phyloP scores from a whole-genome alignment of 495 filamentous ascomycete genomes.

The Trypethelium eluteriae region DNA sequence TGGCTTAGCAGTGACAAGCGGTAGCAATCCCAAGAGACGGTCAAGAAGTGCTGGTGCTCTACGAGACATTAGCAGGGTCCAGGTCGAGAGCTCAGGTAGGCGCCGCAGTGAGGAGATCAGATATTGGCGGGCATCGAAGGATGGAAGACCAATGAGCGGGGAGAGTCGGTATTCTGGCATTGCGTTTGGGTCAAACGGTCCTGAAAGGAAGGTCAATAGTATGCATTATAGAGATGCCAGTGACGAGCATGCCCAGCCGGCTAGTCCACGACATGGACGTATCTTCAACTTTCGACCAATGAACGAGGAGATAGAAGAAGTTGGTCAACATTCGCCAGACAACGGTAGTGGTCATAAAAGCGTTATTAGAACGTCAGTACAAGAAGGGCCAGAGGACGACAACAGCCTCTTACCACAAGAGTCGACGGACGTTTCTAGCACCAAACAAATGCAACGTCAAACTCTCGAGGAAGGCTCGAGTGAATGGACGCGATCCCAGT shows the following conservation, averaged over 20 bases:
- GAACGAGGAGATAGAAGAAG: background rate
- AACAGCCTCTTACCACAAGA: background rate
- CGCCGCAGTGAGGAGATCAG: conserved; percentile 25
- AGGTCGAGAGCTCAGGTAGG: background rate
- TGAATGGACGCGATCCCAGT: background rate
- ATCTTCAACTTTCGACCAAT: background rate
- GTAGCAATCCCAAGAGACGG: conserved; percentile 16
- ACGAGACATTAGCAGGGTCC: background rate
- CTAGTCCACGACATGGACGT: conserved; percentile 1
- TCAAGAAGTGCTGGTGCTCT: conserved; percentile 26
- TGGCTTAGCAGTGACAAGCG: conserved; percentile 13
- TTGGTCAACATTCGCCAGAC: background rate
- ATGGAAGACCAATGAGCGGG: background rate
- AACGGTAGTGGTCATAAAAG: background rate
- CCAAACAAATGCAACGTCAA: background rate
- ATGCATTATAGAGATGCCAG: conserved; percentile 5
- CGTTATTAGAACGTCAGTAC: background rate
- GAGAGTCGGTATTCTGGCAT: conserved; percentile 5
- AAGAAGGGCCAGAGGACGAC: background rate
- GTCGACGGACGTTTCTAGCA: background rate
- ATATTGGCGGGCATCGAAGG: conserved; percentile 20
- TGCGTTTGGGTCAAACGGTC: background rate
- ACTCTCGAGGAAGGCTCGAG: background rate
- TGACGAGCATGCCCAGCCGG: background rate
- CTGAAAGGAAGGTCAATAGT: conserved; percentile 1